Evolutionary conservation across 306 rosid species (phyloP), one percentile per base, ranked within the genome.

Genomic region (Malus fusca): DNA sequence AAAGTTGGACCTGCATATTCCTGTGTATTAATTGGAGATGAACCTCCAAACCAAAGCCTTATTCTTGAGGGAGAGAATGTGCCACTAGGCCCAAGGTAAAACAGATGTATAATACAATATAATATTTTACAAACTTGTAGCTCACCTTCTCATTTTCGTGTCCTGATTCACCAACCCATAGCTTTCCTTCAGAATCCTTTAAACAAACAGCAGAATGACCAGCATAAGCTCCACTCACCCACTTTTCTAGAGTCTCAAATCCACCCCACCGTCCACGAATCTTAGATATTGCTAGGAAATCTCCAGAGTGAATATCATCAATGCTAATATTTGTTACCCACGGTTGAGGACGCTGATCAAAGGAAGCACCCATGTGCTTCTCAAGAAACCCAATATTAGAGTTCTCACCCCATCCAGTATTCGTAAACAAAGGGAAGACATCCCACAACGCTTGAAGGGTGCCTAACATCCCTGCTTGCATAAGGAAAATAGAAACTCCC

Each of bases 191-290:
- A 28, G 92, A 81, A 84, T 92, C 99, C 85, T 80, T 96, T 72
- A 96, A 88, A 85, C 88, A 96, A 87, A 96, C 97, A 65, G 98
- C 99, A 72, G 91, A 71, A 72, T 96, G 99, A 72, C 99, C 99
- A 58, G 96, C 98, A 78, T 89, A 96, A 67, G 99, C 75, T 67
- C 98, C 99, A 85, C 89, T 92, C 68, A 92, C 99, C 97, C 99
- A 96, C 85, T 92, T 96, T 86, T 92, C 97, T 44, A 92, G 82
- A 81, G 91, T 87, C 87, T 96, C 99, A 67, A 96, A 96, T 72
- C 91, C 99, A 80, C 99, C 99, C 99, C 99, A 96, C 15, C 96
- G 87, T 28, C 99, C 98, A 48, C 97, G 98, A 65, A 96, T 89
- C 88, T 96, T 96, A 14, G 99, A 96, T 84, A 96, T 72, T 7